Conservation (phyloP, 1,284 basidiomycete genomes). For the Sparassis latifolia region DNA sequence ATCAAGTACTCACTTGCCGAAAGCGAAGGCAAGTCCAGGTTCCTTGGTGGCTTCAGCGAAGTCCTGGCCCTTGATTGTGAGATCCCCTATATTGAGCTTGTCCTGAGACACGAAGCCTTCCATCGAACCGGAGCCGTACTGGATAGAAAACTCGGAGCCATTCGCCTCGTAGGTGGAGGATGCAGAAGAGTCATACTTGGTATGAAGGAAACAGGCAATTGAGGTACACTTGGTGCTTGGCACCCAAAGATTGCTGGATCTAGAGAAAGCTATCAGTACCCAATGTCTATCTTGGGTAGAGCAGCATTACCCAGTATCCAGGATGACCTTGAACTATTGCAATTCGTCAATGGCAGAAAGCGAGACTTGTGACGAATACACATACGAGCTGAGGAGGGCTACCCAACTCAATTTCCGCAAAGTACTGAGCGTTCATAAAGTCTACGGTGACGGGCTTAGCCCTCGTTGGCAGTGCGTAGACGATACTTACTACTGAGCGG, state of each 20-base stretch:
- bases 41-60: slow-evolving; percentile 98
- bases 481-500: slow-evolving; percentile 79
- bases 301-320: slow-evolving; percentile 68
- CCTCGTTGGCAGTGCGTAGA: too few relatives aligned
- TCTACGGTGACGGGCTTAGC: slow-evolving; percentile 40
- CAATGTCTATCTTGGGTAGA: slow-evolving; percentile 1
- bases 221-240: slow-evolving; percentile 86
- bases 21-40: slow-evolving; percentile 96
- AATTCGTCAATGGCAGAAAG: slow-evolving; percentile 4
- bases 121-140: slow-evolving; percentile 96
- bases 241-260: slow-evolving; percentile 92
- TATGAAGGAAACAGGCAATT: slow-evolving; percentile 97
- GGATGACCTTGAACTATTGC: slow-evolving; percentile 73
- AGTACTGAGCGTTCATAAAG: slow-evolving; percentile 99
- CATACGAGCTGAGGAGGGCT: slow-evolving; percentile 70
- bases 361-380: slow-evolving; percentile 6
- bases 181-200: slow-evolving; percentile 83
- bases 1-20: slow-evolving; percentile 72
- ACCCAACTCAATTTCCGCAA: slow-evolving; percentile 82
- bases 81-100: slow-evolving; percentile 77
- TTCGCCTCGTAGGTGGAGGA: slow-evolving; percentile 92
- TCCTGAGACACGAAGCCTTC: slow-evolving; percentile 95
- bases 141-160: slow-evolving; percentile 88
- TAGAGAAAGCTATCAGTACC: slow-evolving; percentile 21
- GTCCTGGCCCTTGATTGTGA: slow-evolving; percentile 73